Evolutionary conservation across 257 asterid genomes (phyloP), one percentile per base, ranked within the genome.

Genomic region (Solanum raphanifolium): DNA sequence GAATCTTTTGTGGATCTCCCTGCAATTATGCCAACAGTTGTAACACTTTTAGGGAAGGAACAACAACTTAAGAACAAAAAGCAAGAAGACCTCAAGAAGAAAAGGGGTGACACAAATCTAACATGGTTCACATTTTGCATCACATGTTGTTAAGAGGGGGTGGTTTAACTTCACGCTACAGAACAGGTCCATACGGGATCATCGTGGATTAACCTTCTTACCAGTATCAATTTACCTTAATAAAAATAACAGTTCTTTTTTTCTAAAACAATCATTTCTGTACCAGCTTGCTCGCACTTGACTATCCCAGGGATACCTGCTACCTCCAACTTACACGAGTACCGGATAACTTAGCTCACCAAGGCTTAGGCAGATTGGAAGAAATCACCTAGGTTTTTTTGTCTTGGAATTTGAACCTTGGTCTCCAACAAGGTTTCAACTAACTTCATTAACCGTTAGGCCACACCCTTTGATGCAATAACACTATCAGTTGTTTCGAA

Each of bases 1-100:
- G 99, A 82, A 91, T 93, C 93, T 94, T 97, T 88, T 89, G 89
- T 35, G 94, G 96, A 90, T 97, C 98, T 86, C 98, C 98, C 99
- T 97, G 87, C 43, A 78, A 68, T 88, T 85, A 86, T 60, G 88
- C 48, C 71, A 65, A 87, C 90, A 48, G 86, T 88, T 74, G 74
- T 38, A 88, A 89, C 66, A 87, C 58, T 72, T 88, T 29, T 89
- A 48, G 18, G 21, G 72, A 89, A 29, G 52, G 39, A 35, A 71
- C 85, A 16, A 83, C 71, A 87, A 72, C 68, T 68, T 79, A 48
- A 65, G 81, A 87, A 87, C 62, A 83, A 48, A 46, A 87, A 48
- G 84, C 88, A 87, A 46, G 76, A 90, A 87, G 60, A 81, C 68
- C 68, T 72, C 73, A 38, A 66, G 41, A 43, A 85, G 87, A 72